These are phyloP conservation scores for Diaporthe nobilis DNA, from an alignment of 2,329 filamentous ascomycete species.

Conservation along the genomic window DNA sequence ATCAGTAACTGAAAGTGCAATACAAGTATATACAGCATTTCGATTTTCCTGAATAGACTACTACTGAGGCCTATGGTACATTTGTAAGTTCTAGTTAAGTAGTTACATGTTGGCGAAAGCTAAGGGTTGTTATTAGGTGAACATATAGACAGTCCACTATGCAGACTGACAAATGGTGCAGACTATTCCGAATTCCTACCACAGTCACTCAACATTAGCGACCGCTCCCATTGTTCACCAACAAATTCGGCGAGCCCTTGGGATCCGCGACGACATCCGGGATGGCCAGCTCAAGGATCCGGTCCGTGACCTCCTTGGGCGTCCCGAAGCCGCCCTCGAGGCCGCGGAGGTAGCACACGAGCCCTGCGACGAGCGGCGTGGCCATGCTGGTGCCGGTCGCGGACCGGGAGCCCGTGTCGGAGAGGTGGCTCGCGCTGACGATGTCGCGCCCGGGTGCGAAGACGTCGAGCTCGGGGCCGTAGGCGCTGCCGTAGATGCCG, in stretches of 20 bases:
- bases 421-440: slow-evolving; percentile 58
- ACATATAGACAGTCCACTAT: too few relatives aligned
- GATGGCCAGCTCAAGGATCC: slow-evolving; percentile 2
- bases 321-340: slow-evolving; percentile 50
- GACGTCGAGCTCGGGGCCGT: slow-evolving; percentile 59
- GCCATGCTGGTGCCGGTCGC: slow-evolving; percentile 75
- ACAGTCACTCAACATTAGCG: neutral
- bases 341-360: slow-evolving; percentile 69
- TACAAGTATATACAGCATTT: neutral
- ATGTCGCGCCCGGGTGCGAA: slow-evolving; percentile 60
- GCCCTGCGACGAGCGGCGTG: slow-evolving; percentile 70
- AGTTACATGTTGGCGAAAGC: neutral
- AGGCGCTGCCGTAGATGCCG: slow-evolving; percentile 64
- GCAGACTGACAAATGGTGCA: neutral
- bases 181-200: neutral
- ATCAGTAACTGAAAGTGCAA: too few relatives aligned
- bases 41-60: neutral
- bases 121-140: neutral
- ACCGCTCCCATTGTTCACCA: slow-evolving; percentile 20
- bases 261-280: neutral
- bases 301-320: slow-evolving; percentile 8
- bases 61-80: neutral
- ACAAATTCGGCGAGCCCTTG: slow-evolving; percentile 9
- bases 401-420: slow-evolving; percentile 54
- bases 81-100: neutral